Conservation (phyloP, 805 yeast genomes). For the Hanseniaspora guilliermondii region DNA sequence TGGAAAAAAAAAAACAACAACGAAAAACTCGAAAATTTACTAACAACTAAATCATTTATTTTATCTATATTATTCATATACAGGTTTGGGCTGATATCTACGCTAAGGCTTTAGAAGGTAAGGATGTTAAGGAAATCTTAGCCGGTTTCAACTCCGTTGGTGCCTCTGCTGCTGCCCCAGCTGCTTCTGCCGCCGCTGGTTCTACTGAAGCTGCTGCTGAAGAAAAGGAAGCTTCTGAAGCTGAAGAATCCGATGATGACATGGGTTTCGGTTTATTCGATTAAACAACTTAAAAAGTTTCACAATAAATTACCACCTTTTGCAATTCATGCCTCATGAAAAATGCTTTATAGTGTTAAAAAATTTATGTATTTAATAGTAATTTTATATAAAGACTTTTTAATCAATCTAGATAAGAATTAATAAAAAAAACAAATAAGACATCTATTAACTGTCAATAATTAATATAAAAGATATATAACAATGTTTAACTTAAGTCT, state of each 20-base stretch:
- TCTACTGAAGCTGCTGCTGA: constrained; percentile 47
- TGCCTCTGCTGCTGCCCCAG: constrained; percentile 27
- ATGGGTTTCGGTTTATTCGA: constrained; percentile 92
- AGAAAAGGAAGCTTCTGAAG: constrained; percentile 44
- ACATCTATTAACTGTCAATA: neutral
- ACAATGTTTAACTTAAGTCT: no score
- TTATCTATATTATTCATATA: neutral
- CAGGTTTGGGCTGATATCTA: constrained; percentile 66
- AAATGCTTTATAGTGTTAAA: neutral
- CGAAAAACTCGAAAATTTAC: constrained; percentile 4
- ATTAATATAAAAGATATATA: no score
- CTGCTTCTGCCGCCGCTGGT: constrained; percentile 37
- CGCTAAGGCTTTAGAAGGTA: constrained; percentile 75
- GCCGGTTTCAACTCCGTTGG: constrained; percentile 42
- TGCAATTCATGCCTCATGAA: neutral
- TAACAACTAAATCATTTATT: constrained; percentile 10
- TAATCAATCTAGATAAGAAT: constrained; percentile 1
- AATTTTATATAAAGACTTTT: neutral
- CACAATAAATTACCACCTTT: neutral
- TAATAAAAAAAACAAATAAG: neutral
- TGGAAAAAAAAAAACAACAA: no score
- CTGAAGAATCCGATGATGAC: constrained; percentile 68
- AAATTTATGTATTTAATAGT: neutral
- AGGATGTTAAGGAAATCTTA: constrained; percentile 60
- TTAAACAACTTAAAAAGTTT: constrained; percentile 32